Percentiles rank a stretch among this genome's conserved stretches.
Conservation (phyloP, 352 stramenopile species). For the Pythium graminicola region DNA sequence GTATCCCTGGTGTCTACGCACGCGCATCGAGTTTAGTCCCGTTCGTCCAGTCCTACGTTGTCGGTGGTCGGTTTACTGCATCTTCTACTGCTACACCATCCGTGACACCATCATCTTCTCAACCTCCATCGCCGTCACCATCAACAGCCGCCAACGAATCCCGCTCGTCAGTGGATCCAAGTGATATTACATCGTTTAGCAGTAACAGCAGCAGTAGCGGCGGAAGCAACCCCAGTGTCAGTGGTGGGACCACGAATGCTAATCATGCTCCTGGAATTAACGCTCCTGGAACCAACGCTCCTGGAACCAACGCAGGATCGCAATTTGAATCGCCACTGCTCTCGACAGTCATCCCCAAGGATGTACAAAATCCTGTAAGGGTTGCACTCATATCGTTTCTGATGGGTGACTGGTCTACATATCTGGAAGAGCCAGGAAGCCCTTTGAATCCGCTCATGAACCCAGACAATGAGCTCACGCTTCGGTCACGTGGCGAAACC, state of each 20-base stretch:
- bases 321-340: slow-evolving; percentile 4
- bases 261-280: no score
- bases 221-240: background rate
- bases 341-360: background rate
- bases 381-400: slow-evolving; percentile 19
- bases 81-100: background rate
- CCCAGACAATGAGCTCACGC: slow-evolving; percentile 9
- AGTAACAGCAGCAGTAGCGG: slow-evolving; percentile 6
- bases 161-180: slow-evolving; percentile 8
- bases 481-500: slow-evolving; percentile 9
- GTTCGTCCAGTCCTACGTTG: slow-evolving; percentile 28
- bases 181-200: slow-evolving; percentile 17
- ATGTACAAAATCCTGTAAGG: background rate
- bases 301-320: background rate
- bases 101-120: background rate
- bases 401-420: slow-evolving; percentile 17
- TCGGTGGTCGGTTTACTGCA: background rate
- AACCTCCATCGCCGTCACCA: background rate
- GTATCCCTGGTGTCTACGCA: slow-evolving; percentile 36
- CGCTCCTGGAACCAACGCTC: no score
- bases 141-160: background rate
- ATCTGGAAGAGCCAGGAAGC: slow-evolving; percentile 6
- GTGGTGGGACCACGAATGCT: background rate
- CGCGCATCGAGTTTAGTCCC: slow-evolving; percentile 22
- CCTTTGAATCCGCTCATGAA: slow-evolving; percentile 11